Evolutionary conservation across 345 rosid genomes (phyloP).

Genomic region (Bruguiera sexangula): DNA sequence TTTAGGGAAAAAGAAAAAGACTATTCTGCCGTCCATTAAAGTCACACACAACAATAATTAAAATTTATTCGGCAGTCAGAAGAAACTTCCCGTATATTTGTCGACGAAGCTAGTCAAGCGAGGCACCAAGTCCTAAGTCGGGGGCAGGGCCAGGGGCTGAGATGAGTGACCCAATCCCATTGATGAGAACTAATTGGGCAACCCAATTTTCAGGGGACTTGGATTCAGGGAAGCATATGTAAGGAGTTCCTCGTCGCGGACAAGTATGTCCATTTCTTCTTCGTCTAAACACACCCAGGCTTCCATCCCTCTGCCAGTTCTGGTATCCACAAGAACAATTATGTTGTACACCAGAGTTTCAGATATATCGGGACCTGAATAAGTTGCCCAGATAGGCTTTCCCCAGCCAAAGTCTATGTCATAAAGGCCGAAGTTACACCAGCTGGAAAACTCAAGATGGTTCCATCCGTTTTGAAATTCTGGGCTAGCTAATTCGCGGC

Average conservation of each 20-base stretch:
- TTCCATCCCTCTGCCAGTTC: slow-evolving; percentile 15
- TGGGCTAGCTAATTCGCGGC: neutral
- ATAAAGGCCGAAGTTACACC: slow-evolving; percentile 19
- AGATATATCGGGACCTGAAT: too few species aligned
- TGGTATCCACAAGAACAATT: slow-evolving; percentile 3
- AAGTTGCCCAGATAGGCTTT: slow-evolving; percentile 21
- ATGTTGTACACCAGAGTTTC: neutral
- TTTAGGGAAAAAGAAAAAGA: too few species aligned
- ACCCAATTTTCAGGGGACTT: slow-evolving; percentile 5
- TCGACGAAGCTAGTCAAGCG: too few species aligned
- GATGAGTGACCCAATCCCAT: neutral
- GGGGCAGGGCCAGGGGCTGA: too few species aligned
- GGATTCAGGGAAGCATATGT: slow-evolving; percentile 14
- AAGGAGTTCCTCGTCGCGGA: slow-evolving; percentile 8
- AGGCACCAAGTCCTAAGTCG: too few species aligned
- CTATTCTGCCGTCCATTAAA: too few species aligned
- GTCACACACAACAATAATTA: too few species aligned
- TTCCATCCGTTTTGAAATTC: slow-evolving; percentile 1
- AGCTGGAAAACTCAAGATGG: slow-evolving; percentile 21
- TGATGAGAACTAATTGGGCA: neutral
- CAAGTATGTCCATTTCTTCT: slow-evolving; percentile 1
- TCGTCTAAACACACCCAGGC: slow-evolving; percentile 23
- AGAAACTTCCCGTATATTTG: too few species aligned
- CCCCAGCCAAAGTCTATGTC: slow-evolving; percentile 34
- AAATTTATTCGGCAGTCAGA: too few species aligned